Conservation (phyloP, 257 asterid species). For the Solanum neorickii region DNA sequence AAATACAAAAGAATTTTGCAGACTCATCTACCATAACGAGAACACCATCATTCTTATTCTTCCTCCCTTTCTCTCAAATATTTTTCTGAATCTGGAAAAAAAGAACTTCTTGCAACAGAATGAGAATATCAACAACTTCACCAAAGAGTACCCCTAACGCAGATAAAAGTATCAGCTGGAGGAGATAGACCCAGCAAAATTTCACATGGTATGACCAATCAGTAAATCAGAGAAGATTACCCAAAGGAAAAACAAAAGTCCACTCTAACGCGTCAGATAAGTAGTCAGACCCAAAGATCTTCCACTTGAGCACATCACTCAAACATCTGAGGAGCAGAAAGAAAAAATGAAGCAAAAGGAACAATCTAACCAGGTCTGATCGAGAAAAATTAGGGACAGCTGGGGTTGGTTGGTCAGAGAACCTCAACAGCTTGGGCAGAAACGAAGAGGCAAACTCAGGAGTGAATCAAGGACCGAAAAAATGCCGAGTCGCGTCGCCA, state of each 20-base stretch:
- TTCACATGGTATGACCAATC: not conserved
- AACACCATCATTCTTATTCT: not conserved
- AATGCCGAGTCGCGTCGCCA: not conserved
- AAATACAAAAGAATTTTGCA: not conserved
- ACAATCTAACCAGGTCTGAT: not conserved
- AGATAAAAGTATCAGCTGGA: not conserved
- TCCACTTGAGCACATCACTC: not conserved
- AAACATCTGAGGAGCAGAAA: not conserved
- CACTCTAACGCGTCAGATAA: not conserved
- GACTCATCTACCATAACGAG: not conserved
- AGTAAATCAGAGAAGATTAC: not conserved
- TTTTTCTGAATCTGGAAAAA: not conserved
- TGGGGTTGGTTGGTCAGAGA: not conserved
- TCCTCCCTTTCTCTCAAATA: not conserved
- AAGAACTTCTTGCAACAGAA: not conserved
- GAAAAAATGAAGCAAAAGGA: not conserved
- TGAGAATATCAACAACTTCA: not conserved
- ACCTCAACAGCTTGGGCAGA: not conserved
- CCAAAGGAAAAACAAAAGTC: not conserved
- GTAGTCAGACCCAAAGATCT: not conserved
- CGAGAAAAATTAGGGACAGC: not conserved
- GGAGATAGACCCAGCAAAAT: not conserved
- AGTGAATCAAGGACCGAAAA: not conserved
- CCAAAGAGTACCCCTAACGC: not conserved
- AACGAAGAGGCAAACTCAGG: not conserved